phyloP scores from a whole-genome alignment of 768 basidiomycete genomes.

The Favolaschia claudopus region DNA sequence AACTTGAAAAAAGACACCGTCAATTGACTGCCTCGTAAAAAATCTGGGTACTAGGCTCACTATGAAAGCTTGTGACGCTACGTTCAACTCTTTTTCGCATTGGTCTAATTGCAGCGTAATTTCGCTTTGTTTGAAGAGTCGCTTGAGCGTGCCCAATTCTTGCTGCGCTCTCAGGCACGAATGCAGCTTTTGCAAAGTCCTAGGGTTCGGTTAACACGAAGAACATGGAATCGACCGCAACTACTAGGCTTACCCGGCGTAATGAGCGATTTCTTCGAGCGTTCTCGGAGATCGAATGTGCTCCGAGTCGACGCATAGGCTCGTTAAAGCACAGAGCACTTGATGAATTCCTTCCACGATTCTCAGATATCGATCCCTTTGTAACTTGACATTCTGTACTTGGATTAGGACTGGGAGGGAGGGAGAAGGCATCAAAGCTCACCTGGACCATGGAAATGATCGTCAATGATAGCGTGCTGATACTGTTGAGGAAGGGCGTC shows the following conservation, averaged over 20 bases:
- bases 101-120: neutral
- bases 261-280: conserved; percentile 2
- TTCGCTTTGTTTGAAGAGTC: neutral
- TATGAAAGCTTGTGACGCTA: neutral
- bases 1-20: neutral
- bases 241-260: neutral
- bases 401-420: too few relatives aligned
- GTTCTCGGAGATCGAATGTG: neutral
- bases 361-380: neutral
- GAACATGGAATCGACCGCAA: too few relatives aligned
- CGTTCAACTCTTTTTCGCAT: neutral
- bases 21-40: too few relatives aligned
- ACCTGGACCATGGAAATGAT: neutral
- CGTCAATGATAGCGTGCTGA: neutral
- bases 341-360: neutral
- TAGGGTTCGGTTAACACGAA: too few relatives aligned
- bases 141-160: neutral
- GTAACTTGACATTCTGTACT: neutral
- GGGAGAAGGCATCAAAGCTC: neutral
- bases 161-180: neutral
- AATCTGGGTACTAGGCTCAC: neutral
- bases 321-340: neutral
- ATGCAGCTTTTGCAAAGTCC: neutral
- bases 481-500: neutral
- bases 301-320: neutral